Percentiles rank a stretch among this genome's conserved stretches.
These are phyloP conservation scores for Phytophthora meadii DNA, from an alignment of 352 stramenopile species.

Conservation along the genomic window DNA sequence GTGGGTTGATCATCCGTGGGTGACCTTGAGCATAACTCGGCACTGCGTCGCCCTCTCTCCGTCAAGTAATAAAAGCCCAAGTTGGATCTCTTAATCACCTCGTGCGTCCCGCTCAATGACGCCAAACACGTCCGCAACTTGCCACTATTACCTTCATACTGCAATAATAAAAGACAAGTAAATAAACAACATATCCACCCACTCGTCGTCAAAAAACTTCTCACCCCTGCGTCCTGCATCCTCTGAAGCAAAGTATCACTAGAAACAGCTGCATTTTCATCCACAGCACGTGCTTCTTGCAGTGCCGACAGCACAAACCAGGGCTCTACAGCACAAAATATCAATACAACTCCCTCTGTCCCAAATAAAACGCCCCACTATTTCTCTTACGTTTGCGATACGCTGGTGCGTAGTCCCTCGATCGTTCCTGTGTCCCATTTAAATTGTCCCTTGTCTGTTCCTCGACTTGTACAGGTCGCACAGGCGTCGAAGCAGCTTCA, in stretches of 20 bases:
- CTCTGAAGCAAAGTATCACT: conserved; percentile 50
- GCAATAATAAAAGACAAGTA: not conserved
- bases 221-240: conserved; percentile 62
- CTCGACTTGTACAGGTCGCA: conserved; percentile 11
- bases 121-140: conserved; percentile 69
- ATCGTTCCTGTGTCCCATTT: conserved; percentile 9
- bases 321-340: conserved; percentile 50
- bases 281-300: conserved; percentile 42
- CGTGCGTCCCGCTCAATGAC: conserved; percentile 62
- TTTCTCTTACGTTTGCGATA: conserved; percentile 63
- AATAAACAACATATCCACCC: not conserved
- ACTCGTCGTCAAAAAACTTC: not conserved
- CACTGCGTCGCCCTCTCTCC: conserved; percentile 56
- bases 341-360: not conserved
- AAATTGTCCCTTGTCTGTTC: conserved; percentile 7
- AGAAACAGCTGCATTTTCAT: conserved; percentile 44
- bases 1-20: conserved; percentile 7
- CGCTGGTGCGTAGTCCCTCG: conserved; percentile 54
- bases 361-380: not conserved
- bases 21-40: conserved; percentile 50
- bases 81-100: conserved; percentile 58
- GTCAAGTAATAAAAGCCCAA: conserved; percentile 63
- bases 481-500: not conserved
- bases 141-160: conserved; percentile 63
- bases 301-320: conserved; percentile 79